These are phyloP conservation scores for Rubroshorea leprosula DNA, from an alignment of 345 rosid species.

Conservation along the genomic window DNA sequence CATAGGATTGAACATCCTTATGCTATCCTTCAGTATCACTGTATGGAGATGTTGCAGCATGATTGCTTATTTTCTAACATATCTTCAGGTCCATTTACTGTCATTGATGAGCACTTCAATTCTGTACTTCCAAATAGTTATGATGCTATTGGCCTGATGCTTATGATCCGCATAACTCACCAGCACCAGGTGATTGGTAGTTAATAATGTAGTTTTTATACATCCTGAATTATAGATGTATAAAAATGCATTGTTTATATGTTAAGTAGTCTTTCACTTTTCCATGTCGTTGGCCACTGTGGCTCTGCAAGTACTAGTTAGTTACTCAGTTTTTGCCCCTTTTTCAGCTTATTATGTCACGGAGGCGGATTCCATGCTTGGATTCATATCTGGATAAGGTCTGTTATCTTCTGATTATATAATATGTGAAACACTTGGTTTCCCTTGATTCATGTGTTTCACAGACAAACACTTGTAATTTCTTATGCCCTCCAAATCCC, in stretches of 20 bases:
- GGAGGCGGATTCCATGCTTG: slow-evolving; percentile 89
- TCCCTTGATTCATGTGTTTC: neutral
- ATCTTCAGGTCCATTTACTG: slow-evolving; percentile 88
- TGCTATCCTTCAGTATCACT: neutral
- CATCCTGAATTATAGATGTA: neutral
- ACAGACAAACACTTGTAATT: neutral
- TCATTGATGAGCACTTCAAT: slow-evolving; percentile 88
- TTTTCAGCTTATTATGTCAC: slow-evolving; percentile 82
- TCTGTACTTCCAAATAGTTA: slow-evolving; percentile 78
- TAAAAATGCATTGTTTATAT: neutral
- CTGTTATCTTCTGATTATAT: slow-evolving; percentile 11
- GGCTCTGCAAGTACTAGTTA: slow-evolving; percentile 2
- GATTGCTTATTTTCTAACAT: slow-evolving; percentile 12
- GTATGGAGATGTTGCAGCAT: neutral
- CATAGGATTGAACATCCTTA: neutral
- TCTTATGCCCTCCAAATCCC: neutral
- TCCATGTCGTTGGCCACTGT: neutral
- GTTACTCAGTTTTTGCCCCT: slow-evolving; percentile 7
- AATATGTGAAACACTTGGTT: no score
- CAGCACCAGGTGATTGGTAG: slow-evolving; percentile 75
- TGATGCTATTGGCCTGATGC: slow-evolving; percentile 97
- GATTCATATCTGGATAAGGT: slow-evolving; percentile 99
- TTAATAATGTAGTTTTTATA: neutral
- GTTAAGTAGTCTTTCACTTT: no score
- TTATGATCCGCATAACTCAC: slow-evolving; percentile 93